These are phyloP conservation scores for Hypoxylon sp. DNA, from an alignment of 2,329 filamentous ascomycete genomes.

Conservation along the genomic window DNA sequence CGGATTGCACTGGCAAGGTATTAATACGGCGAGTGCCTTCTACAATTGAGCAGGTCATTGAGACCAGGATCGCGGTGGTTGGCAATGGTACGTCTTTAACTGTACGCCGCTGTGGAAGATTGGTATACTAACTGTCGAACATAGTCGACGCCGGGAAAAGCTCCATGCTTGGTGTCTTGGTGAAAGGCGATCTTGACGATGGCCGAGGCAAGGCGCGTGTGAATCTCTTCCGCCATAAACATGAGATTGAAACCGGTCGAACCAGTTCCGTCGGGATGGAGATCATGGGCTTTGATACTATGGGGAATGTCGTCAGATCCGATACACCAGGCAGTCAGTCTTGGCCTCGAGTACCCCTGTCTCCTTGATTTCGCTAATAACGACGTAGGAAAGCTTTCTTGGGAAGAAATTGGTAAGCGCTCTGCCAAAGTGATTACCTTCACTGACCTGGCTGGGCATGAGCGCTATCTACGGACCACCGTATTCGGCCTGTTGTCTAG, in stretches of 20 bases:
- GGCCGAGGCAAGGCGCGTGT: slow-evolving; percentile 93
- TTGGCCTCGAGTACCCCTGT: neutral
- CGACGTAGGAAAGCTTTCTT: slow-evolving; percentile 74
- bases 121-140: slow-evolving; percentile 28
- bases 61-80: slow-evolving; percentile 95
- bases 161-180: slow-evolving; percentile 93
- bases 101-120: slow-evolving; percentile 30
- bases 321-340: slow-evolving; percentile 82
- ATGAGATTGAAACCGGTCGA: slow-evolving; percentile 94
- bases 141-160: slow-evolving; percentile 96
- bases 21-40: slow-evolving; percentile 81
- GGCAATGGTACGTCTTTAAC: slow-evolving; percentile 76
- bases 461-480: slow-evolving; percentile 93
- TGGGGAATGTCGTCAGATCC: slow-evolving; percentile 84
- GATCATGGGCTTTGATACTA: slow-evolving; percentile 95
- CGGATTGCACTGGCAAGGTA: slow-evolving; percentile 84
- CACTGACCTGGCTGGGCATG: slow-evolving; percentile 94
- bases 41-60: slow-evolving; percentile 87
- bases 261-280: slow-evolving; percentile 99
- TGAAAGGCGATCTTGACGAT: slow-evolving; percentile 95
- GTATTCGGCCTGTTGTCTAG: slow-evolving; percentile 95
- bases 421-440: slow-evolving; percentile 98
- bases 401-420: slow-evolving; percentile 96
- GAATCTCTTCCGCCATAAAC: slow-evolving; percentile 97
- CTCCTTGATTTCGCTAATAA: slow-evolving; percentile 33